Evolutionary conservation across 75 land plant genomes (phyloP), one percentile per base, ranked within the genome.

Genomic region (Gnetum montanum): DNA sequence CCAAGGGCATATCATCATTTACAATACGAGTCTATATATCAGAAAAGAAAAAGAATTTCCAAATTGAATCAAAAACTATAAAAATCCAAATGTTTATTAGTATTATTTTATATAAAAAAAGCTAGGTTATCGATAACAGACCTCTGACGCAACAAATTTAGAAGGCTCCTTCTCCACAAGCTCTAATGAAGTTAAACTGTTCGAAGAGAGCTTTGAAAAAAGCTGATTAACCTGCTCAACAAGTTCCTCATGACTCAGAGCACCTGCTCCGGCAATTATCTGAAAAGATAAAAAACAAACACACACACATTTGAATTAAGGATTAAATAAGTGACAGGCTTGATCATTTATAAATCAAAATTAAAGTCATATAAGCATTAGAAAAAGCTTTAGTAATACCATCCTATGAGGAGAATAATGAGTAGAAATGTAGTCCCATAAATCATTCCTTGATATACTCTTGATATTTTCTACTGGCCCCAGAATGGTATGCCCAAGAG

Each of bases 241-340:
- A 49, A 86, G 31, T 45, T 82, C 80, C 45, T 79, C 86, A 65
- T 87, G 92, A 67, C 74, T 69, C 16, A 87, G 81, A 58, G 76
- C 84, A 57, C 88, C 92, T 61, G 92, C 79, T 47, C 81, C 92
- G 54, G 81, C 67, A 45, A 87, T 62, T 2, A 87, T 81, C 92
- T 83, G 38, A 20, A n/a, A n/a, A n/a, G n/a, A n/a, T n/a, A 4
- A 30, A 43, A 57, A n/a, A n/a, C n/a, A n/a, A n/a, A n/a, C n/a
- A n/a, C n/a, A n/a, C n/a, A n/a, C n/a, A n/a, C n/a, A n/a, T n/a
- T n/a, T n/a, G n/a, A n/a, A n/a, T n/a, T n/a, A n/a, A n/a, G n/a
- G n/a, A n/a, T n/a, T 8, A 8, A 49, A 49, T 19, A 19, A 7
- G 18, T 8, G 6, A 19, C n/a, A n/a, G 24, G 23, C 8, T n/a